Base-by-base conservation (phyloP, 2,329 filamentous ascomycete genomes). In the Lecanosticta acicola region DNA sequence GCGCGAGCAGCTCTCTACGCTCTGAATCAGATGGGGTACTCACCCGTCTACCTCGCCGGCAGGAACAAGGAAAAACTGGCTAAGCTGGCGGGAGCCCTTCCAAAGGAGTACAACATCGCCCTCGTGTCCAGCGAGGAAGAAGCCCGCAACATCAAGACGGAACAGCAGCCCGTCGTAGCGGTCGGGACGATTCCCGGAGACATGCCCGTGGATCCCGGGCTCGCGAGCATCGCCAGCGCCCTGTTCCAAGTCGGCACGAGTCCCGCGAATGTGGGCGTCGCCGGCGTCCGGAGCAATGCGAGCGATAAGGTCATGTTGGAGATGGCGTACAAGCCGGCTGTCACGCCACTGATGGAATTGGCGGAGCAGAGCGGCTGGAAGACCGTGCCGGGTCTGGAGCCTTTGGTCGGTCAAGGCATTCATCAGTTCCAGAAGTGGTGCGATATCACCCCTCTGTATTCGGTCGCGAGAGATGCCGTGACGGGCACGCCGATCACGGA, bases 171-270 rank as follows among this genome's bases (percentile, higher is more conserved):
- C 0, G 74, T 72, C 2, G 87, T 95, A 4, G 83, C 90, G 29
- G 84, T 96, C 52, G 88, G 87, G 59, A 96, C 90, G 1, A 90
- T 98, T 37, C 93, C 93, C 1, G 93, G 87, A 0, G 87, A 96
- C 67, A 78, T 78, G 51, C 85, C 90, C 0, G 85, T 97, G 51
- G 90, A 96, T 54, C 59, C 77, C 0, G 70, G 68, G 9, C 82
- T 95, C 67, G 75, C 78, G 17, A 79, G 83, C 56, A 73, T 85
- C 1, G 69, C 96, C 13, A 71, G 71, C 53, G 59, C 66, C 3
- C 65, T 82, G 46, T 79, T 83, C 52, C 61, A 66, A 18, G 64
- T 60, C 59, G 81, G 26, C 62, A 81, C 36, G 3, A 46, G 40
- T 3, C n/a, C 69, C 71, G 47, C 68, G 60, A 53, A 65, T 59